Base-by-base conservation (phyloP, 331 rosid genomes). In the Stylosanthes scabra region DNA sequence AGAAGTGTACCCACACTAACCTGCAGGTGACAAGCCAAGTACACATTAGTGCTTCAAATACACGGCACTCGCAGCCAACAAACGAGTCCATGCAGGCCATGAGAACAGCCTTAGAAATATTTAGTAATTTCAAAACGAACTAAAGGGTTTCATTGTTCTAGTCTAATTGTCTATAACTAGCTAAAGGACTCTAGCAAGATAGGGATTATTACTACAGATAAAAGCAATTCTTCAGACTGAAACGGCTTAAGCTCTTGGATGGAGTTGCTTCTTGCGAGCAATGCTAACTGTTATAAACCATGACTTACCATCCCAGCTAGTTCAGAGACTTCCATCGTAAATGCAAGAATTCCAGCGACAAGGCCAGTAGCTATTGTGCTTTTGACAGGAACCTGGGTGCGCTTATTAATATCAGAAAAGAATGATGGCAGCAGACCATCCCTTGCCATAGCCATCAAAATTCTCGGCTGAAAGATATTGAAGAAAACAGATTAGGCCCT, bases 381-480 rank as follows among this genome's bases (percentile, higher is more conserved):
- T 84, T 94, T 94, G 42, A 91, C 81, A 70, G 97, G 99, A 84
- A 90, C 96, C 57, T 88, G 97, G 4, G 84, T 91, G 12, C 8
- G 29, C 80, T 77, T 68, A 70, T 71, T 88, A 31, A 94, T 85
- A 13, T 89, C 97, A 0, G 96, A 86, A 73, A 94, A 94, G 73
- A 94, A 87, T 63, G 89, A 74, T 0, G 99, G 97, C 78, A 94
- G 84, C 78, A 94, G 78, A 46, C 99, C 99, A 71, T 94, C 99
- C 81, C 99, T 87, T 34, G 97, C 85, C 99, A 94, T 94, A 59
- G 97, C 93, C 99, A 94, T 91, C 87, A 94, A 81, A 78, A 94
- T 87, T 63, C 99, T 91, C 47, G 99, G 99, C 99, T 94, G 82
- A 70, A 49, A 78, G 65, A 64, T 66, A 73, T 46, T 56, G 25